Conservation (phyloP, 495 filamentous ascomycete species). For the Parathielavia hyrcaniae region DNA sequence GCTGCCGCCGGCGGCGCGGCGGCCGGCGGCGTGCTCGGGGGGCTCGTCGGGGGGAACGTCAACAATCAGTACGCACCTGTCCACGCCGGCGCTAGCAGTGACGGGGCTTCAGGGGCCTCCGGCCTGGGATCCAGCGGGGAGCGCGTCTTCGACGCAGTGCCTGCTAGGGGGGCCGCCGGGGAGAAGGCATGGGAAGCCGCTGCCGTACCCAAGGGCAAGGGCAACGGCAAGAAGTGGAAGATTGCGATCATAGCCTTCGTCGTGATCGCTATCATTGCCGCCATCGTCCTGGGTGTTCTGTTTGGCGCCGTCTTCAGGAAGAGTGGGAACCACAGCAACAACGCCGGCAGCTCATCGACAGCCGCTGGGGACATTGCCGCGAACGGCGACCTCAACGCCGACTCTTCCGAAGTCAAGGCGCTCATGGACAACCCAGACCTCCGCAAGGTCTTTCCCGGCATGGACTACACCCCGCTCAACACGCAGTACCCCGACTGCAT, state of each 20-base stretch:
- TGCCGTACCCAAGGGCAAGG: constrained; percentile 41
- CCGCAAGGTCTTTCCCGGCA: constrained; percentile 92
- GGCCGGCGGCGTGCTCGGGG: constrained; percentile 51
- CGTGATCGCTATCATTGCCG: constrained; percentile 56
- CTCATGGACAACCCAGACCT: constrained; percentile 73
- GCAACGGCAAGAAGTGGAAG: constrained; percentile 59
- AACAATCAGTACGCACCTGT: constrained; percentile 38
- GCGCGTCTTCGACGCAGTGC: constrained; percentile 26
- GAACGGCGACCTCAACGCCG: constrained; percentile 64
- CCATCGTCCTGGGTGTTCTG: constrained; percentile 70
- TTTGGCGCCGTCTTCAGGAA: constrained; percentile 63
- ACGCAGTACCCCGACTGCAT: constrained; percentile 86
- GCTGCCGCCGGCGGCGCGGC: constrained; percentile 35
- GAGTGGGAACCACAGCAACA: constrained; percentile 22
- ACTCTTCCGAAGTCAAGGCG: constrained; percentile 73
- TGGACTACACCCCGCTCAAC: constrained; percentile 92
- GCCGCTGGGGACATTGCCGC: constrained; percentile 37
- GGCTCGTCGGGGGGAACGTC: constrained; percentile 36
- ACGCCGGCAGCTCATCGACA: constrained; percentile 18
- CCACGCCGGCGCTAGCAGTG: constrained; percentile 24
- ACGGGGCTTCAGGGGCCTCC: constrained; percentile 21
- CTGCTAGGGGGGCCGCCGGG: constrained; percentile 12
- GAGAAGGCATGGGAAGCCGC: constrained; percentile 55
- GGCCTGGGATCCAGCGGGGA: not conserved
- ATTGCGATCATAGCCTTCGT: constrained; percentile 60